Evolutionary conservation across 2,329 filamentous ascomycete genomes (phyloP).

Genomic region (Arthrobotrys sphaeroides): DNA sequence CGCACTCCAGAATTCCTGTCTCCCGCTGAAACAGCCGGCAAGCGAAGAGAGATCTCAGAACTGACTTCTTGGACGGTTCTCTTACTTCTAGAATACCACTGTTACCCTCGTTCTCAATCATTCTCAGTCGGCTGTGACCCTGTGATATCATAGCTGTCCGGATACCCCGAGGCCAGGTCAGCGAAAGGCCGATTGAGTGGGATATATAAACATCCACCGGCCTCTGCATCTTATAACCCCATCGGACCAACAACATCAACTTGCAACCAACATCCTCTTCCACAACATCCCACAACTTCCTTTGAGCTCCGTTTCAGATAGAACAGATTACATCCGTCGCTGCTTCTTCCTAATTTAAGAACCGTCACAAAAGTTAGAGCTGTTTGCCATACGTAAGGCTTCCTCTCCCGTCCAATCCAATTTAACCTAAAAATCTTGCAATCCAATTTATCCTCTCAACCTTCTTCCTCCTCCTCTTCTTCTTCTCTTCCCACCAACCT

Average conservation of each 20-base stretch:
- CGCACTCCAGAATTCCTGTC: constrained; percentile 20
- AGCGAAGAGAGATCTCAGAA: neutral
- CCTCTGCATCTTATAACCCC: too few relatives aligned
- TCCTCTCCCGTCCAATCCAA: neutral
- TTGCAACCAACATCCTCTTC: neutral
- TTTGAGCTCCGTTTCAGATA: constrained; percentile 17
- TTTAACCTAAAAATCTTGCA: too few relatives aligned
- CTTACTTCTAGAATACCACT: neutral
- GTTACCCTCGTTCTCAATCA: neutral
- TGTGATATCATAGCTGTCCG: neutral
- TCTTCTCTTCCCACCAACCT: neutral
- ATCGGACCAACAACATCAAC: neutral
- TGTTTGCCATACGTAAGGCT: neutral
- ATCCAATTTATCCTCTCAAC: neutral
- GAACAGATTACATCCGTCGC: neutral
- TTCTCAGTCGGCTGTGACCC: neutral
- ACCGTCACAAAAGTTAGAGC: neutral
- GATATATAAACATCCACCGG: constrained; percentile 9
- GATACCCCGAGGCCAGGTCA: neutral
- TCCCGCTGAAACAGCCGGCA: constrained; percentile 16
- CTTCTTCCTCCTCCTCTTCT: neutral
- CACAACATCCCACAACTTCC: neutral
- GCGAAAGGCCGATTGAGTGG: neutral
- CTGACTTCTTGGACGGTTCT: neutral
- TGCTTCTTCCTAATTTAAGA: neutral